Percentiles rank a stretch among this genome's conserved stretches.
phyloP scores from a whole-genome alignment of 2,329 filamentous ascomycete species.

The Amesomyces nigricolor region DNA sequence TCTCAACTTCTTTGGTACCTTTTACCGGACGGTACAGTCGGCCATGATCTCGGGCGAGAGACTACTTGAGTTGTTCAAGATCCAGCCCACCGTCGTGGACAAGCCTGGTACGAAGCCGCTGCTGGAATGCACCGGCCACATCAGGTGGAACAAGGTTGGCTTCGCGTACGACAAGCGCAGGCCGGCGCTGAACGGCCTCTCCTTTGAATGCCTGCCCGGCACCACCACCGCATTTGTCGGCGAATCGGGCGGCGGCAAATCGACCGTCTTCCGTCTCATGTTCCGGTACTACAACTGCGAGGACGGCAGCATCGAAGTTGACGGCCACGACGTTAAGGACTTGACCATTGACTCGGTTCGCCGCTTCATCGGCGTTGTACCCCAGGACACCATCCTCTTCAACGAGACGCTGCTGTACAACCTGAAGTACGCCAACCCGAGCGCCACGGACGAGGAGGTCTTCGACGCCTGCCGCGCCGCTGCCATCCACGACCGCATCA shows the following conservation, averaged over 20 bases:
- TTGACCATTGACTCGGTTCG: conserved; percentile 92
- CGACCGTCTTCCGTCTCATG: conserved; percentile 88
- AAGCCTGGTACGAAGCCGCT: conserved; percentile 58
- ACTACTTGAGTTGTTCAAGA: conserved; percentile 92
- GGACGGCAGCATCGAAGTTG: conserved; percentile 74
- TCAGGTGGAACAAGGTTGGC: conserved; percentile 80
- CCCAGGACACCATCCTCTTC: conserved; percentile 78
- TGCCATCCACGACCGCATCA: conserved; percentile 50
- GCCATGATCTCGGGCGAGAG: conserved; percentile 97
- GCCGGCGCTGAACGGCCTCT: conserved; percentile 75
- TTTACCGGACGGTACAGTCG: conserved; percentile 92
- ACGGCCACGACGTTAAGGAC: conserved; percentile 76
- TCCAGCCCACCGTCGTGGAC: conserved; percentile 86
- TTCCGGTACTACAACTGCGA: conserved; percentile 93
- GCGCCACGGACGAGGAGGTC: conserved; percentile 45
- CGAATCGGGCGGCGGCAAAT: conserved; percentile 95
- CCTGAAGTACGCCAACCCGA: conserved; percentile 46
- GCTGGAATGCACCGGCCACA: conserved; percentile 67
- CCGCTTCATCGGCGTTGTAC: conserved; percentile 87
- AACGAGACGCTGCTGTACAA: conserved; percentile 53
- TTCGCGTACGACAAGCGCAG: conserved; percentile 88
- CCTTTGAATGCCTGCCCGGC: conserved; percentile 79
- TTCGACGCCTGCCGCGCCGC: conserved; percentile 47
- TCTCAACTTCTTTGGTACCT: conserved; percentile 85
- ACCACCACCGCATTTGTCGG: conserved; percentile 95